Evolutionary conservation across 75 land plant species (phyloP), one percentile per base, ranked within the genome.

Genomic region (Pseudotsuga menziesii): DNA sequence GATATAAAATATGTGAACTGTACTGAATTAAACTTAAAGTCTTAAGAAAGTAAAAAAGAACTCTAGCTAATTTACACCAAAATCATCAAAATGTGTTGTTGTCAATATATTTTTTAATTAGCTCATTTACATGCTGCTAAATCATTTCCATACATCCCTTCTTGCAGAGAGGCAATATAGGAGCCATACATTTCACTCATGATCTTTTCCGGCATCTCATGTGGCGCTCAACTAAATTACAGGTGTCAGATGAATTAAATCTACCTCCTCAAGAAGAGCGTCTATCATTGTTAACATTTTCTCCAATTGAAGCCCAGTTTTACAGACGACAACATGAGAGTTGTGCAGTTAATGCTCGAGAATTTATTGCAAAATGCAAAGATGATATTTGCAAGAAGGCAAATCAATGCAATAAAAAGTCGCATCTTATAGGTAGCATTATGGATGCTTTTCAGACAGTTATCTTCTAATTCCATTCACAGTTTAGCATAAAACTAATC

Each of bases 201-300:
- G 78, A 85, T 9, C 78, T 89, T 76, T 93, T 97, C 78, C 89
- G 86, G 78, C 82, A 85, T 83, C 73, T 97, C 15, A 93, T 97
- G 96, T 97, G 99, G 99, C 96, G 98, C 57, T 95, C 99, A 52
- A 86, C 93, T 19, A 97, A 97, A 79, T 35, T 61, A 29, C 87
- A 90, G 78, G 94, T 97, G 61, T 75, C 83, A 36, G 94, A 95
- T 76, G 98, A 97, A 83, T 80, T 97, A 41, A 82, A 85, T 77
- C 83, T 97, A 74, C 99, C 99, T 61, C 94, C 94, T 26, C 99
- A 97, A 77, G 96, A 95, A 71, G 94, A 97, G 71, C 83, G 80
- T n/a, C 6, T 93, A 13, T 78, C 90, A 57, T 95, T 92, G 96
- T 88, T 97, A n/a, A 82, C 77, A 3, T 90, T 97, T 69, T 97